These are phyloP conservation scores for Cladosporium sp. DNA, from an alignment of 2,329 filamentous ascomycete species.

Conservation along the genomic window DNA sequence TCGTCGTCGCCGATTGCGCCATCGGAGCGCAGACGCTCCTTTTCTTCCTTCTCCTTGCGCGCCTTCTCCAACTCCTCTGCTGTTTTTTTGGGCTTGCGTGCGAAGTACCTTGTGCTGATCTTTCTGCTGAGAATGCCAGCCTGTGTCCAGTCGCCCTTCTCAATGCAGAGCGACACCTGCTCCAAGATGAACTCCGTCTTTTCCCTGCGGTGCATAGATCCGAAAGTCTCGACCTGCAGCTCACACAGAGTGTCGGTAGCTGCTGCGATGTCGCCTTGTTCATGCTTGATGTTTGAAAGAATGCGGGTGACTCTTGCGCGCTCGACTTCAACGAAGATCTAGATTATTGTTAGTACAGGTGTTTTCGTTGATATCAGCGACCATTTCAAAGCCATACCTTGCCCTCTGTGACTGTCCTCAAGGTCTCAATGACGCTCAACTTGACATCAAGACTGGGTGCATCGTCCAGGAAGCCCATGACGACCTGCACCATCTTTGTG, in stretches of 20 bases:
- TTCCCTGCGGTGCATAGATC: constrained; percentile 93
- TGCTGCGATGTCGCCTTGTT: constrained; percentile 85
- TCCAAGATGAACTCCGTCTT: constrained; percentile 99
- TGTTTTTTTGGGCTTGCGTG: constrained; percentile 87
- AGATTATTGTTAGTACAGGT: not conserved
- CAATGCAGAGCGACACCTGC: constrained; percentile 91
- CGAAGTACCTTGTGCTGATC: constrained; percentile 91
- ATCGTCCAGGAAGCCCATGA: constrained; percentile 87
- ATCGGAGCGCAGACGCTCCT: constrained; percentile 68
- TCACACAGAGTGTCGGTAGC: constrained; percentile 94
- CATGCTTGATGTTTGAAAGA: constrained; percentile 95
- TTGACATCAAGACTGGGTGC: constrained; percentile 85
- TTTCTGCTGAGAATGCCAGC: constrained; percentile 91
- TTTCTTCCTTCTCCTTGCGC: constrained; percentile 78
- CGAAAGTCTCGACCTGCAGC: constrained; percentile 97
- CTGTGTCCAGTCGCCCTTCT: constrained; percentile 94
- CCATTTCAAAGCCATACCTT: constrained; percentile 60
- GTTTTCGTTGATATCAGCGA: not conserved
- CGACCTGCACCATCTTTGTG: constrained; percentile 97
- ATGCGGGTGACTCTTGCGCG: constrained; percentile 92
- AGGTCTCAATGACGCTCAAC: constrained; percentile 87
- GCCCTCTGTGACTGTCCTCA: constrained; percentile 95
- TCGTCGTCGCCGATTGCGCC: constrained; percentile 64
- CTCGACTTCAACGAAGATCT: constrained; percentile 99
- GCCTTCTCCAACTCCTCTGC: constrained; percentile 88